Base-by-base conservation (phyloP, 106 monocot genomes). In the Apostasia ramifera region DNA sequence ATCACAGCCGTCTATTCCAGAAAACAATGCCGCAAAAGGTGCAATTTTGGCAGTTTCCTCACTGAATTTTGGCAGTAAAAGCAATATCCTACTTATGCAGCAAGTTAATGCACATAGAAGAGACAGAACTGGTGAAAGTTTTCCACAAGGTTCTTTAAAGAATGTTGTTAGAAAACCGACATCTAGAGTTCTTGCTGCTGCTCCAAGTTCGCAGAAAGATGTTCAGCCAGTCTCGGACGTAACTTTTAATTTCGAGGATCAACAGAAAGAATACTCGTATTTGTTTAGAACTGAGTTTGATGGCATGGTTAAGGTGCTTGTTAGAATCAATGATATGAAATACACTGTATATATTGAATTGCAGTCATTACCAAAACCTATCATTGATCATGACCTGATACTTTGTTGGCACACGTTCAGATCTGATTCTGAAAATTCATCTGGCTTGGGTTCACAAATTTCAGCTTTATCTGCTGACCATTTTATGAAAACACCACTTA, bases 351-450 rank as follows among this genome's bases (percentile, higher is more conserved):
- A 14, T 44, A 71, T 92, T 71, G 92, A 92, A 75, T 82, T 85
- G 61, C 78, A 77, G n/a, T 74, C 48, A 14, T 70, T 90, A 70
- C 74, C 83, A 11, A 49, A 56, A 12, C 48, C 42, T 68, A 51
- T 42, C 14, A 51, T 3, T 51, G 73, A 51, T 59, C 55, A 78
- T 66, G 63, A 78, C 44, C 68, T 88, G 66, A 60, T 67, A 55
- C 60, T 92, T 48, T n/a, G 66, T 38, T 92, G 88, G 88, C 76
- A 73, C 48, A 81, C 72, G 61, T 88, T 78, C 67, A 76, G 78
- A 55, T 78, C 85, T 54, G 80, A 88, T 83, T 82, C 88, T 54
- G 71, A 73, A 39, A 42, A 44, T 49, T 77, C 79, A 39, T 63
- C 44, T 60, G 51, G 43, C 61, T 66, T 59, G 41, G 56, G 71